These are phyloP conservation scores for Entelexis sorbosivorans DNA, from an alignment of 1,139 yeast genomes.

Conservation along the genomic window DNA sequence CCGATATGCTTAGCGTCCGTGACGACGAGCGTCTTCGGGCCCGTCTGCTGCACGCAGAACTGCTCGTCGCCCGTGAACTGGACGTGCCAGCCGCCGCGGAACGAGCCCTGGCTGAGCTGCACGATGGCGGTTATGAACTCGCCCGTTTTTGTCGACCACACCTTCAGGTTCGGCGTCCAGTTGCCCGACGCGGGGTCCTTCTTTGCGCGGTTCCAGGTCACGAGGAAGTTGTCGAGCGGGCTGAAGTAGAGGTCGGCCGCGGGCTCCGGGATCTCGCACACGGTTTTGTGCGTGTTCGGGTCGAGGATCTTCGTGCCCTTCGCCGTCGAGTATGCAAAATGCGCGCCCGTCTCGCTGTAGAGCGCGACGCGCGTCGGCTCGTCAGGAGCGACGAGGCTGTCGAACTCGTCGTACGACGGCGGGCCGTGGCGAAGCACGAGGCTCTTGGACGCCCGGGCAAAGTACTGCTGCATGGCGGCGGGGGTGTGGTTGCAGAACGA, in stretches of 20 bases:
- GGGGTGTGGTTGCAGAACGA: neutral
- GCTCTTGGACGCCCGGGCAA: constrained; percentile 21
- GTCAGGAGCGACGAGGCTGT: constrained; percentile 21
- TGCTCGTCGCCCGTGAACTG: constrained; percentile 76
- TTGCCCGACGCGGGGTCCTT: constrained; percentile 45
- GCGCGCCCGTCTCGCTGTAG: constrained; percentile 40
- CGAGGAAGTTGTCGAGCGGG: constrained; percentile 72
- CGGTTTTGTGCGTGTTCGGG: constrained; percentile 41
- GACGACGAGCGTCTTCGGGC: constrained; percentile 50
- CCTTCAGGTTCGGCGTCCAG: constrained; percentile 63
- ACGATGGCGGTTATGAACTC: constrained; percentile 41
- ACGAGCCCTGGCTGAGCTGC: constrained; percentile 58
- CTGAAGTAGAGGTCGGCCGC: constrained; percentile 78
- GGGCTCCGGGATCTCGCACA: constrained; percentile 23
- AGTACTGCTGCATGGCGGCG: constrained; percentile 22
- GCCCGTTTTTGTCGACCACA: constrained; percentile 43
- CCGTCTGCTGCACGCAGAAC: constrained; percentile 52
- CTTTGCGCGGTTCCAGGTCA: constrained; percentile 86
- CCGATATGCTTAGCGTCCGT: constrained; percentile 44
- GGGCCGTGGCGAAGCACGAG: constrained; percentile 21
- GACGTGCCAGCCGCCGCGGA: constrained; percentile 62
- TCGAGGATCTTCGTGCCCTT: constrained; percentile 44
- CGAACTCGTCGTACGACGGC: constrained; percentile 23
- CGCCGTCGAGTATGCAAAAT: constrained; percentile 40
- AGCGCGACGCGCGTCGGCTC: constrained; percentile 32